A percentile compares a stretch with the other conserved stretches of the same genome.
Evolutionary conservation across 2,329 filamentous ascomycete genomes (phyloP).

Genomic region (Rasamsonia emersonii): DNA sequence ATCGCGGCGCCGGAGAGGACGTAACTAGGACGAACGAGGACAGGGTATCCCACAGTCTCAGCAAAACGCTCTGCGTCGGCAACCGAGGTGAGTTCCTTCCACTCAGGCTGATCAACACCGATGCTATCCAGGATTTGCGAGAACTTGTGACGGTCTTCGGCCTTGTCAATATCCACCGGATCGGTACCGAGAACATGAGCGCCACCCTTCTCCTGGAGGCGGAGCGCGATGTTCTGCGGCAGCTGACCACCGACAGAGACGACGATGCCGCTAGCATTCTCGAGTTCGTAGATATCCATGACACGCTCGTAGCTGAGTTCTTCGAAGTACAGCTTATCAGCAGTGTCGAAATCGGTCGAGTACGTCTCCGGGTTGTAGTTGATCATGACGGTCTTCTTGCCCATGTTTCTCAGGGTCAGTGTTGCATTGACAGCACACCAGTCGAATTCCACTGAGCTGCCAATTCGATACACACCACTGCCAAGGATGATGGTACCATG

Average conservation of each 20-base stretch:
- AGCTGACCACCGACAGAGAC: conserved; percentile 94
- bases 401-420: conserved; percentile 71
- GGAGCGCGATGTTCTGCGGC: conserved; percentile 93
- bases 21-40: conserved; percentile 89
- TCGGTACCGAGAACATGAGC: conserved; percentile 89
- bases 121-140: conserved; percentile 95
- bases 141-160: conserved; percentile 97
- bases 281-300: conserved; percentile 97
- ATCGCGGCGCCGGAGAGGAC: conserved; percentile 96
- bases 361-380: conserved; percentile 84
- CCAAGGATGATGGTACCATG: conserved; percentile 84
- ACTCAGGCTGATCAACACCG: conserved; percentile 90
- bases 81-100: conserved; percentile 93
- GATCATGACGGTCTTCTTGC: conserved; percentile 97
- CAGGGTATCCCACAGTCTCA: conserved; percentile 77
- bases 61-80: conserved; percentile 82
- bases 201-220: conserved; percentile 81
- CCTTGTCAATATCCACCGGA: conserved; percentile 91
- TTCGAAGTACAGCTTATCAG: conserved; percentile 92
- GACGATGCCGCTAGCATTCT: conserved; percentile 74
- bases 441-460: conserved; percentile 95
- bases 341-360: conserved; percentile 76
- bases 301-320: conserved; percentile 95
- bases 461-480: conserved; percentile 94
- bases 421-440: conserved; percentile 95